phyloP scores from a whole-genome alignment of 2,329 filamentous ascomycete genomes.

The Mycosphaerelloides madeirae region DNA sequence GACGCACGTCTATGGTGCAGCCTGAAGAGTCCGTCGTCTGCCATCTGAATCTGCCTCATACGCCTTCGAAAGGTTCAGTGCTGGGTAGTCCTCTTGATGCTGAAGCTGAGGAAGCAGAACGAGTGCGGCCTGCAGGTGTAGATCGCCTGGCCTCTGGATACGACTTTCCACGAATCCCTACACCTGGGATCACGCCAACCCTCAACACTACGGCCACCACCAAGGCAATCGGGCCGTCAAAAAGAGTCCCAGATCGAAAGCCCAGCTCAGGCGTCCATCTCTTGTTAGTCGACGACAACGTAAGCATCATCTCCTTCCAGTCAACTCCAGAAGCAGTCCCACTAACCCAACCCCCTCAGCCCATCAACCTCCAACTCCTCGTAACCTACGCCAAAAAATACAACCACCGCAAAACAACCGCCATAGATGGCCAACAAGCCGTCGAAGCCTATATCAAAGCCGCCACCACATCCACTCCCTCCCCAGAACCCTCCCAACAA shows the following conservation, averaged over 20 bases:
- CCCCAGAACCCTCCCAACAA: too few species aligned
- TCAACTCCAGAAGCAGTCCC: neutral
- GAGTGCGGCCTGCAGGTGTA: conserved; percentile 5
- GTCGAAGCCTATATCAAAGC: conserved; percentile 40
- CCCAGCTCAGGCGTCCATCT: conserved; percentile 21
- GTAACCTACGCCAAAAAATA: conserved; percentile 30
- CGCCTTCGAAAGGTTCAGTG: conserved; percentile 1
- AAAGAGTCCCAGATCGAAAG: conserved; percentile 7
- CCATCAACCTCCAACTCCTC: conserved; percentile 32
- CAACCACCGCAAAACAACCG: conserved; percentile 39
- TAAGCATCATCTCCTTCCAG: conserved; percentile 11
- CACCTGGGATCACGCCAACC: too few species aligned
- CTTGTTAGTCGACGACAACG: conserved; percentile 33
- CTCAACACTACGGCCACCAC: conserved; percentile 14
- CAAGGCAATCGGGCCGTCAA: conserved; percentile 5
- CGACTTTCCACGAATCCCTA: conserved; percentile 18
- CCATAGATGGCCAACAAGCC: conserved; percentile 47
- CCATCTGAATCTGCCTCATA: neutral
- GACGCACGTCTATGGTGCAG: conserved; percentile 11
- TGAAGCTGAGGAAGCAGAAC: neutral
- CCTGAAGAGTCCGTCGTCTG: conserved; percentile 2
- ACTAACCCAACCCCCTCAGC: conserved; percentile 7
- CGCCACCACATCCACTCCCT: too few species aligned
- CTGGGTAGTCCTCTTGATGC: neutral
- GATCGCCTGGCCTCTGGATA: conserved; percentile 17